Percentiles rank a stretch among this genome's conserved stretches.
phyloP scores from a whole-genome alignment of 2,329 filamentous ascomycete species.

The Monosporascus sp. region DNA sequence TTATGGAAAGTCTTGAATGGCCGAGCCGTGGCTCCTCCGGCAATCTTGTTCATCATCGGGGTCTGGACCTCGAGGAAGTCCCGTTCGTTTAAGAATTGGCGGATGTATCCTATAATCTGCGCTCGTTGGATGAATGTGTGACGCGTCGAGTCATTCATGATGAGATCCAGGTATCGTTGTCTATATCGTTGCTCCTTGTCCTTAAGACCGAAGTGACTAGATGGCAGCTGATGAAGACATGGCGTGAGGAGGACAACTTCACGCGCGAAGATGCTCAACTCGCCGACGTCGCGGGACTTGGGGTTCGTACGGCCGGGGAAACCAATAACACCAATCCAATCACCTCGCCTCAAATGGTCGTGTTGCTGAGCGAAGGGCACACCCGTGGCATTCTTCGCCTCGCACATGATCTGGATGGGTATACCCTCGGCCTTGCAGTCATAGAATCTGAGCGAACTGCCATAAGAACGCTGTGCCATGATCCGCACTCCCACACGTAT shows the following conservation, averaged over 20 bases:
- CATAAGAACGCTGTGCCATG: too few species aligned
- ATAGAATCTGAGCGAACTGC: too few species aligned
- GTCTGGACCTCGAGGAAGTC: slow-evolving; percentile 95
- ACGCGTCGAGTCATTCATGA: slow-evolving; percentile 88
- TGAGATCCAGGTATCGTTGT: slow-evolving; percentile 89
- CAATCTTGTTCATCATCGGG: slow-evolving; percentile 94
- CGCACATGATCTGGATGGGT: slow-evolving; percentile 89
- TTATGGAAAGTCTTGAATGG: slow-evolving; percentile 97
- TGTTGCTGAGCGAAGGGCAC: slow-evolving; percentile 81
- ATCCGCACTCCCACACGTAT: slow-evolving; percentile 49
- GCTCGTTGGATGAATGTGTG: slow-evolving; percentile 79
- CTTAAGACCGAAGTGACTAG: slow-evolving; percentile 91
- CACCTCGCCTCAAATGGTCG: slow-evolving; percentile 80
- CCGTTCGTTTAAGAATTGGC: slow-evolving; percentile 78
- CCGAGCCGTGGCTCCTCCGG: slow-evolving; percentile 90
- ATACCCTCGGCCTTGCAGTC: slow-evolving; percentile 52
- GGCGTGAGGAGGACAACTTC: slow-evolving; percentile 83
- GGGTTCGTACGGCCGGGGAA: slow-evolving; percentile 82
- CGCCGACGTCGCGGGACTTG: slow-evolving; percentile 83
- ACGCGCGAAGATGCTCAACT: slow-evolving; percentile 88
- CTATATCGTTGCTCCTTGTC: slow-evolving; percentile 91
- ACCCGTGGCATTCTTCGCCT: slow-evolving; percentile 67
- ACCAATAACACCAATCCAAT: slow-evolving; percentile 84
- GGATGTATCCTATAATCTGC: slow-evolving; percentile 84
- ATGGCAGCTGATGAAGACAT: slow-evolving; percentile 84